These are phyloP conservation scores for Colletotrichum phormii DNA, from an alignment of 2,329 filamentous ascomycete species.

Conservation along the genomic window DNA sequence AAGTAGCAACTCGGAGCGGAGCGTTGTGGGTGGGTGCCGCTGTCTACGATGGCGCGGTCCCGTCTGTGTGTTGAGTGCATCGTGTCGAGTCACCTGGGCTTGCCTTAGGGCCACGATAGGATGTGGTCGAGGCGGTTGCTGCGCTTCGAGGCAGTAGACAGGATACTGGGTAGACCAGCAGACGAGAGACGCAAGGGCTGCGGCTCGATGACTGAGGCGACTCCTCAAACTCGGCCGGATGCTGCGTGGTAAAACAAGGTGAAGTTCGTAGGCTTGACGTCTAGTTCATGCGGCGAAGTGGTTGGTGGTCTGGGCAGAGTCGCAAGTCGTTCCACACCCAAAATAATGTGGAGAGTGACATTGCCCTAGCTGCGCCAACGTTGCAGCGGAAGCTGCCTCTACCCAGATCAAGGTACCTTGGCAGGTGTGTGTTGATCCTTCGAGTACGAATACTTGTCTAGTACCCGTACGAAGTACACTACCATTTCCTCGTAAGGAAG, in stretches of 20 bases:
- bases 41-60: slow-evolving; percentile 10
- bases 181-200: not conserved
- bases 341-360: not conserved
- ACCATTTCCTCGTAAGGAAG: no score
- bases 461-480: no score
- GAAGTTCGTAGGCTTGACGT: slow-evolving; percentile 26
- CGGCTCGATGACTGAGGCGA: slow-evolving; percentile 8
- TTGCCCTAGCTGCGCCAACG: slow-evolving; percentile 12
- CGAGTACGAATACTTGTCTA: not conserved
- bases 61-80: slow-evolving; percentile 5
- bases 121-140: not conserved
- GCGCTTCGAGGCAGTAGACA: not conserved
- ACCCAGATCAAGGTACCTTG: slow-evolving; percentile 3
- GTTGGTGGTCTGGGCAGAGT: slow-evolving; percentile 21
- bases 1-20: slow-evolving; percentile 15
- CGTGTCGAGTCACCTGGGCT: not conserved
- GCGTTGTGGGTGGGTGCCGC: slow-evolving; percentile 9
- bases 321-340: not conserved
- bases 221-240: slow-evolving; percentile 20
- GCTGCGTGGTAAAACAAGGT: slow-evolving; percentile 33
- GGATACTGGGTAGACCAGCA: not conserved
- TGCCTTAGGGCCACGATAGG: not conserved
- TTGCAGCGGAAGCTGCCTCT: slow-evolving; percentile 25
- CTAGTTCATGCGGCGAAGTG: slow-evolving; percentile 32
- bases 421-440: not conserved